These are phyloP conservation scores for Nakataea oryzae DNA, from an alignment of 2,329 filamentous ascomycete genomes.

Conservation along the genomic window DNA sequence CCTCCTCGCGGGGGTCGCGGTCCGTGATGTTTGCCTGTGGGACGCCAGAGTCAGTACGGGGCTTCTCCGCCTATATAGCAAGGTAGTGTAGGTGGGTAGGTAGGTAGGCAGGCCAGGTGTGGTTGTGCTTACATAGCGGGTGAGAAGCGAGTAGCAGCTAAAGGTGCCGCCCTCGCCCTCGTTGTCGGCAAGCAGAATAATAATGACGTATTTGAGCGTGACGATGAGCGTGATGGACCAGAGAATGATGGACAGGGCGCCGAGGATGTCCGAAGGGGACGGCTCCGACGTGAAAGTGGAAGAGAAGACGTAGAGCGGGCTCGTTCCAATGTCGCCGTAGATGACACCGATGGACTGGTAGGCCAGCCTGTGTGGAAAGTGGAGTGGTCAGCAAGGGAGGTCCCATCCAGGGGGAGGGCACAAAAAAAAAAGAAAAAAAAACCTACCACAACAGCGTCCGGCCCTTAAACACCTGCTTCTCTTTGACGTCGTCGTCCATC, in stretches of 20 bases:
- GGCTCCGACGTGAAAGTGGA: slow-evolving; percentile 48
- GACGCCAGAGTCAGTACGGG: background rate
- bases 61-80: too few species aligned
- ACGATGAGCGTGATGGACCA: slow-evolving; percentile 61
- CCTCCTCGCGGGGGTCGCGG: slow-evolving; percentile 46
- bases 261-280: slow-evolving; percentile 43
- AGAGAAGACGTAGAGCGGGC: slow-evolving; percentile 60
- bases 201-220: slow-evolving; percentile 55
- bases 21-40: slow-evolving; percentile 43
- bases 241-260: slow-evolving; percentile 54
- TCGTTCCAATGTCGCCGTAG: slow-evolving; percentile 58
- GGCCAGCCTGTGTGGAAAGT: slow-evolving; percentile 32
- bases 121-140: slow-evolving; percentile 33
- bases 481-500: slow-evolving; percentile 7
- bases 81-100: too few species aligned
- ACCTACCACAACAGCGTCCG: slow-evolving; percentile 9
- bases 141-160: slow-evolving; percentile 52
- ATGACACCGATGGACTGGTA: slow-evolving; percentile 59
- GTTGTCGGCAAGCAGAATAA: slow-evolving; percentile 54
- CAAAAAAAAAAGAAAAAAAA: background rate
- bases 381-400: background rate
- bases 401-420: background rate
- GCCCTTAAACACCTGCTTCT: slow-evolving; percentile 12
- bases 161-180: slow-evolving; percentile 62
- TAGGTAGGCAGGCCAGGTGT: too few species aligned